These are phyloP conservation scores for Alternaria panax DNA, from an alignment of 2,329 filamentous ascomycete species.

Conservation along the genomic window DNA sequence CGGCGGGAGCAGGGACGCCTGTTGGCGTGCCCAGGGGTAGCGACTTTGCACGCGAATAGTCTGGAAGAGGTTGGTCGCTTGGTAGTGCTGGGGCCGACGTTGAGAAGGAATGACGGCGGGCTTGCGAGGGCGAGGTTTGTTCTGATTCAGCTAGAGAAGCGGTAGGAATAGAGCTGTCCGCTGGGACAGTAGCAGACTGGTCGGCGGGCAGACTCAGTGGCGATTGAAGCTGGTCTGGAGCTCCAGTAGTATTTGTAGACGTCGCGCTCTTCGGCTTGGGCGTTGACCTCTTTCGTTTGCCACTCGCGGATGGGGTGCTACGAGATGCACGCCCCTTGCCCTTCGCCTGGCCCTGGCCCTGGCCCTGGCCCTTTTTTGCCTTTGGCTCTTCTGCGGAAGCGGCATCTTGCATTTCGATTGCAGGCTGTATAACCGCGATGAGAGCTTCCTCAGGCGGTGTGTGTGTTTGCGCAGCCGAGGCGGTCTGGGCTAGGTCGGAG, in stretches of 20 bases:
- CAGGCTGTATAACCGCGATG: conserved; percentile 18
- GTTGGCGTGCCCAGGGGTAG: conserved; percentile 39
- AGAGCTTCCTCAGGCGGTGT: conserved; percentile 51
- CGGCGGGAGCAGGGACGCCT: conserved; percentile 19
- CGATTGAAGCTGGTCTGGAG: conserved; percentile 43
- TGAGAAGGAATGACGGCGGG: conserved; percentile 45
- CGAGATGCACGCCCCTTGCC: conserved; percentile 55
- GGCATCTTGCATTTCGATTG: conserved; percentile 17
- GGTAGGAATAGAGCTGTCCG: conserved; percentile 9
- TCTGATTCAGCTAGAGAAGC: conserved; percentile 16
- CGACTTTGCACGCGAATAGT: conserved; percentile 36
- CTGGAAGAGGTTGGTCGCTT: conserved; percentile 6
- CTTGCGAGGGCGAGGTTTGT: conserved; percentile 14
- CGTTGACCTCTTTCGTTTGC: conserved; percentile 51
- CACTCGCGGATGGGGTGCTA: conserved; percentile 38
- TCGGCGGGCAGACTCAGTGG: conserved; percentile 45
- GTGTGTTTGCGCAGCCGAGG: conserved; percentile 45
- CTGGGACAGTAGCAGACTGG: conserved; percentile 17
- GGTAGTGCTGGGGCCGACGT: conserved; percentile 14
- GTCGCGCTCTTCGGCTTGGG: conserved; percentile 42
- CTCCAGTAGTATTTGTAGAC: conserved; percentile 21
- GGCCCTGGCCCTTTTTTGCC: conserved; percentile 50
- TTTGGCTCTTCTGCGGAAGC: conserved; percentile 37
- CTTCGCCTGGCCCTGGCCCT: conserved; percentile 56
- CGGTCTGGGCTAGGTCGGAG: conserved; percentile 10